Conservation (phyloP, 371 early-diverging fungal species). For the Actinomucor elegans region DNA sequence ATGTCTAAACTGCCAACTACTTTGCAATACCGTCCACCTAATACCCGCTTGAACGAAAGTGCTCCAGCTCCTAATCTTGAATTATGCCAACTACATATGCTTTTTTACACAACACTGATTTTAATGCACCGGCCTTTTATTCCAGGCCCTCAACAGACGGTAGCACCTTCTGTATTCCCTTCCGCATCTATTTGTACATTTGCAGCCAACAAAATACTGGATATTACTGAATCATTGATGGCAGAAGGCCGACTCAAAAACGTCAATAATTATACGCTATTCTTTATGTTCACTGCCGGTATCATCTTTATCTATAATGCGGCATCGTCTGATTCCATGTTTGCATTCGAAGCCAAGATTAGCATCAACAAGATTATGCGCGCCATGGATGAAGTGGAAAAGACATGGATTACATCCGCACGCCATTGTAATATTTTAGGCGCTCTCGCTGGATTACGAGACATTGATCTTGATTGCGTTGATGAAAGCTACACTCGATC, state of each 20-base stretch:
- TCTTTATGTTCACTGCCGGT: conserved; percentile 51
- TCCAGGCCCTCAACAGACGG: conserved; percentile 31
- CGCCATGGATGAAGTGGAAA: conserved; percentile 44
- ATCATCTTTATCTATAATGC: conserved; percentile 49
- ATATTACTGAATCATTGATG: conserved; percentile 47
- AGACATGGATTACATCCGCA: conserved; percentile 45
- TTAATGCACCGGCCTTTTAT: conserved; percentile 74
- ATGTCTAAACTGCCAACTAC: conserved; percentile 43
- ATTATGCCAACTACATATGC: conserved; percentile 59
- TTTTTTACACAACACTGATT: conserved; percentile 75
- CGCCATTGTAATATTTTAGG: conserved; percentile 48
- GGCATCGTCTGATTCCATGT: conserved; percentile 34
- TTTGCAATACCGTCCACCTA: conserved; percentile 47
- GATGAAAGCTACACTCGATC: conserved; percentile 25
- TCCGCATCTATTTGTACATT: conserved; percentile 56
- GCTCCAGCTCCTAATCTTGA: conserved; percentile 43
- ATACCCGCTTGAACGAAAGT: conserved; percentile 26
- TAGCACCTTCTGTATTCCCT: conserved; percentile 37
- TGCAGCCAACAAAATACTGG: conserved; percentile 57
- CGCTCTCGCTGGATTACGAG: conserved; percentile 47
- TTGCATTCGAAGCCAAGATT: conserved; percentile 44
- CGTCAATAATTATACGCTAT: conserved; percentile 43
- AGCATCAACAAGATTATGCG: conserved; percentile 49
- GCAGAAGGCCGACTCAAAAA: conserved; percentile 30
- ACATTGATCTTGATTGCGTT: conserved; percentile 39